phyloP scores from a whole-genome alignment of 495 filamentous ascomycete genomes.

The Penicillium pulvis region DNA sequence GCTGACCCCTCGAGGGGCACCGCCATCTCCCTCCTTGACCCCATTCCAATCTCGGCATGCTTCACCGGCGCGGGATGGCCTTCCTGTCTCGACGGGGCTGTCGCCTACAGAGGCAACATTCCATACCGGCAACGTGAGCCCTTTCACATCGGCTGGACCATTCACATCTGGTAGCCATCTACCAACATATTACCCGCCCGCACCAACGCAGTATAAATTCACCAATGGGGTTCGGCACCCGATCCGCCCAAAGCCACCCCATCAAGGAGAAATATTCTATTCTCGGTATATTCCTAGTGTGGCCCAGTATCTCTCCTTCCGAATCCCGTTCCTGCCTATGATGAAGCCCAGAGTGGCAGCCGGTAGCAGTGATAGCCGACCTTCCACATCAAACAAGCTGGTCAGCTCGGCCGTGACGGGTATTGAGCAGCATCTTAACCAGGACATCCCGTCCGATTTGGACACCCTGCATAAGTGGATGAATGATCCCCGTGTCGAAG shows the following conservation, averaged over 20 bases:
- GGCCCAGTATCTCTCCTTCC: slow-evolving; percentile 84
- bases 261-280: slow-evolving; percentile 88
- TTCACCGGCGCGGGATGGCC: slow-evolving; percentile 59
- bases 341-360: slow-evolving; percentile 12
- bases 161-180: slow-evolving; percentile 78
- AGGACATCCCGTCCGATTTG: slow-evolving; percentile 56
- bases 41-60: slow-evolving; percentile 55
- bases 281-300: slow-evolving; percentile 81
- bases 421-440: slow-evolving; percentile 32
- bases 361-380: slow-evolving; percentile 9
- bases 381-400: slow-evolving; percentile 25
- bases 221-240: slow-evolving; percentile 83
- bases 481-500: slow-evolving; percentile 79
- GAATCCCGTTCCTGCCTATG: slow-evolving; percentile 60
- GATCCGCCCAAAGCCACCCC: slow-evolving; percentile 82
- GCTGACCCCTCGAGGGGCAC: slow-evolving; percentile 58
- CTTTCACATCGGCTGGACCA: slow-evolving; percentile 69
- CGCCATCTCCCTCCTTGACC: slow-evolving; percentile 55
- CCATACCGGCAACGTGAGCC: slow-evolving; percentile 47
- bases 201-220: slow-evolving; percentile 77
- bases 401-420: slow-evolving; percentile 32
- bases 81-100: slow-evolving; percentile 18
- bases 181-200: slow-evolving; percentile 87
- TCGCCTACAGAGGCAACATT: slow-evolving; percentile 26
- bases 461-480: slow-evolving; percentile 88